Evolutionary conservation across 2,329 filamentous ascomycete species (phyloP).

Genomic region (Botryotinia calthae): DNA sequence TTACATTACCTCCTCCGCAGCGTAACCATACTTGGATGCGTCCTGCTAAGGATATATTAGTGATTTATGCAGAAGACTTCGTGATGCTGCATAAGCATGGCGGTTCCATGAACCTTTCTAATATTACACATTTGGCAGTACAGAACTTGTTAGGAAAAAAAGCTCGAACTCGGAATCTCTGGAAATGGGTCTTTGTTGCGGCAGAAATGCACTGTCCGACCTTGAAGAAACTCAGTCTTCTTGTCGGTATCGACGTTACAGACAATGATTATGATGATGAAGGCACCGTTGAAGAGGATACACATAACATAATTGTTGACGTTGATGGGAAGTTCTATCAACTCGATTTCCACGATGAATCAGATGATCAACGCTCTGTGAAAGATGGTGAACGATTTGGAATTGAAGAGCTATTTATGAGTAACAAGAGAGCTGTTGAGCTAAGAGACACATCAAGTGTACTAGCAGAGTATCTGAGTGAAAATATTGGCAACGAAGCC

Average conservation of each 20-base stretch:
- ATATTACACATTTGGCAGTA: not conserved
- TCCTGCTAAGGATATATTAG: not conserved
- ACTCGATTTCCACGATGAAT: not conserved
- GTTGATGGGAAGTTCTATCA: not conserved
- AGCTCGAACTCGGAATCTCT: not conserved
- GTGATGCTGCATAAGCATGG: not conserved
- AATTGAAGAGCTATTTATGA: not conserved
- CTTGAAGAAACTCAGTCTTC: not conserved
- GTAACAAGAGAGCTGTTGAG: not conserved
- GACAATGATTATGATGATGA: not conserved
- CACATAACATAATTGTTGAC: not conserved
- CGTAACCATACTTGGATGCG: not conserved
- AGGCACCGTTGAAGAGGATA: not conserved
- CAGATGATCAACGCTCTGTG: not conserved
- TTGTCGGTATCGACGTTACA: not conserved
- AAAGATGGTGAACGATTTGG: not conserved
- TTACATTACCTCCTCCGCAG: not conserved
- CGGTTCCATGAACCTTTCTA: not conserved
- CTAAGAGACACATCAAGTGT: not conserved
- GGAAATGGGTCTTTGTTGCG: not conserved
- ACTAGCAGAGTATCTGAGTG: not conserved
- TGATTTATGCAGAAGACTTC: not conserved
- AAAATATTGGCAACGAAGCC: not conserved
- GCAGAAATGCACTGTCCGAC: not conserved
- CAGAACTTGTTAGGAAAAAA: not conserved